Evolutionary conservation across 2,329 filamentous ascomycete genomes (phyloP).

Genomic region (Amauroascus niger): DNA sequence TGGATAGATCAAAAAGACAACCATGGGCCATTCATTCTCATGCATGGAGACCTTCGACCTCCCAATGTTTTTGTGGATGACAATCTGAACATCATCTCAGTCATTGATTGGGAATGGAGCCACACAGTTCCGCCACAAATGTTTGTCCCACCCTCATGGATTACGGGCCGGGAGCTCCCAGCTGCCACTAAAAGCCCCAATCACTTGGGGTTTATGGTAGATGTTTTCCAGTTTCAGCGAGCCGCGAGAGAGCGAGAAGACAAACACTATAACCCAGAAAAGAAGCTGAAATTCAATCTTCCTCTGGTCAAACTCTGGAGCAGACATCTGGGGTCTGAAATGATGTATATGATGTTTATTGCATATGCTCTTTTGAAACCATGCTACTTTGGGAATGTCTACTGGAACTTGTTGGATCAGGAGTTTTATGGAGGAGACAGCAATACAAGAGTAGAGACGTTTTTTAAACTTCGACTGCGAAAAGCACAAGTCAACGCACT

Average conservation of each 20-base stretch:
- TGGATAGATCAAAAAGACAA: slow-evolving; percentile 12
- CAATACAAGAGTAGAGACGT: neutral
- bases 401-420: slow-evolving; percentile 9
- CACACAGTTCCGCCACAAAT: slow-evolving; percentile 11
- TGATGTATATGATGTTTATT: slow-evolving; percentile 1
- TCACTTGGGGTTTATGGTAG: neutral
- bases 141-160: slow-evolving; percentile 8
- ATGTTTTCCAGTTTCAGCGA: neutral
- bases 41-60: slow-evolving; percentile 14
- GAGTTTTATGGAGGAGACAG: slow-evolving; percentile 5
- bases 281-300: neutral
- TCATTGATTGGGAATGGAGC: slow-evolving; percentile 9
- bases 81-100: slow-evolving; percentile 7
- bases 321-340: neutral
- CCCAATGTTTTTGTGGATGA: slow-evolving; percentile 11
- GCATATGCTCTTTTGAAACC: slow-evolving; percentile 10
- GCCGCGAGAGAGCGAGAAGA: neutral
- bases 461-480: slow-evolving; percentile 2
- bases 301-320: slow-evolving; percentile 2
- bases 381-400: slow-evolving; percentile 15
- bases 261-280: neutral
- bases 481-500: neutral
- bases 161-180: slow-evolving; percentile 7
- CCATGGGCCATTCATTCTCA: slow-evolving; percentile 14
- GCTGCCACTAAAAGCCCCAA: neutral